Evolutionary conservation across 2,329 filamentous ascomycete genomes (phyloP).

Genomic region (Sclerotinia nivalis): DNA sequence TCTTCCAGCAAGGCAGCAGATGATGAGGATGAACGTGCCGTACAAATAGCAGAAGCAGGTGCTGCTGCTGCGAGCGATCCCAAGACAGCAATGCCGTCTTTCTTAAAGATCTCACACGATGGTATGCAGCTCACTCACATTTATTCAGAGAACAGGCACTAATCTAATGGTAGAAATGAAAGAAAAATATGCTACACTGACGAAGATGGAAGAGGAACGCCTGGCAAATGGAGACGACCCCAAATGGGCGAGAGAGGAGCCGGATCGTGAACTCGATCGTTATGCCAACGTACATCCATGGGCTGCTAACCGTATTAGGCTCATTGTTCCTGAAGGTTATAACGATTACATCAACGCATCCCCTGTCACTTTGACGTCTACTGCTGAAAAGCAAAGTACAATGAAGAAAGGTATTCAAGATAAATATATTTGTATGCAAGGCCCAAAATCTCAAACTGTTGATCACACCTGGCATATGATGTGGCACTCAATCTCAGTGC

Average conservation of each 20-base stretch:
- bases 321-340: conserved; percentile 72
- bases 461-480: conserved; percentile 96
- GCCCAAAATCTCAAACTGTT: conserved; percentile 74
- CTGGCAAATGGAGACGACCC: conserved; percentile 41
- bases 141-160: conserved; percentile 14
- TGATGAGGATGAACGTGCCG: conserved; percentile 12
- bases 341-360: conserved; percentile 85
- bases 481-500: conserved; percentile 62
- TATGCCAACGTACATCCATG: conserved; percentile 91
- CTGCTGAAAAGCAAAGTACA: conserved; percentile 36
- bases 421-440: conserved; percentile 90
- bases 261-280: conserved; percentile 68
- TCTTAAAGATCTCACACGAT: conserved; percentile 51
- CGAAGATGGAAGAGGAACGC: conserved; percentile 52
- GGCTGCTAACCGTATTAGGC: conserved; percentile 79
- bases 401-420: conserved; percentile 36
- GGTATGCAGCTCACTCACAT: conserved; percentile 45
- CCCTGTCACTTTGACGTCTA: conserved; percentile 52
- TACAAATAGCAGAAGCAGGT: conserved; percentile 12
- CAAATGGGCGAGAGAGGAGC: conserved; percentile 59
- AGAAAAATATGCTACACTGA: conserved; percentile 62
- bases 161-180: conserved; percentile 51
- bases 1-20: conserved; percentile 22
- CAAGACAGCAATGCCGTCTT: conserved; percentile 48
- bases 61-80: conserved; percentile 9